Evolutionary conservation across 495 filamentous ascomycete genomes (phyloP), one percentile per base, ranked within the genome.

Genomic region (Penicillium lividum): DNA sequence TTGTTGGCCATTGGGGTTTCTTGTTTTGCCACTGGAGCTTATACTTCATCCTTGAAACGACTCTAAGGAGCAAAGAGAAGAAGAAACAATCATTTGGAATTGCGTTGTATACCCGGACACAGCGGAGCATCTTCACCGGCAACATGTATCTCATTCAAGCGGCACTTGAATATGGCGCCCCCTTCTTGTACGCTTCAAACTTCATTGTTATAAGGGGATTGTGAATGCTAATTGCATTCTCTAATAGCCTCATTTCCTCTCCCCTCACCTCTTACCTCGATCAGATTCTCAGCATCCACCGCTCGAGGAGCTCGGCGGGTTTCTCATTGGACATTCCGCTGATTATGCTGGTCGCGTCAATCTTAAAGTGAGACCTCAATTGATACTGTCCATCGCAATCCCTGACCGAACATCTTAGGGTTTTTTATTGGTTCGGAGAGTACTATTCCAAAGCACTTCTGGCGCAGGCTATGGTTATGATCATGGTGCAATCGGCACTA

Each of bases 301-400:
- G 85, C 61, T 82, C 73, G 31, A 88, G 87, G 67, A 90, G 86
- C 31, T 96, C 92, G 45, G 89, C 88, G 18, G 94, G 94, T 36
- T 98, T 98, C 77, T 90, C 88, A 9, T 73, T 87, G 44, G 89
- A 98, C 69, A 98, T 97, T 46, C 95, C 94, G 5, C 72, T 98
- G 59, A 98, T 98, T 62, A 98, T 98, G 94, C 90, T 98, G 29
- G 85, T 96, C 44, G 89, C 94, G 13, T 97, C 92, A 9, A 86
- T 97, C 53, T 75, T 97, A 29, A 94, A 95, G 89, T 96, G 75
- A 64, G 84, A 69, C 31, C 47, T 42, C 43, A 16, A 15, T 10
- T 29, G 25, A 40, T 4, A 7, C 8, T 16, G 5, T 38, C 10
- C 8, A 30, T 43, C 28, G 36, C 36, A 29, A 4, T 3, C 18